Evolutionary conservation across 2,329 filamentous ascomycete species (phyloP).

Genomic region (Xylariaceae sp.): DNA sequence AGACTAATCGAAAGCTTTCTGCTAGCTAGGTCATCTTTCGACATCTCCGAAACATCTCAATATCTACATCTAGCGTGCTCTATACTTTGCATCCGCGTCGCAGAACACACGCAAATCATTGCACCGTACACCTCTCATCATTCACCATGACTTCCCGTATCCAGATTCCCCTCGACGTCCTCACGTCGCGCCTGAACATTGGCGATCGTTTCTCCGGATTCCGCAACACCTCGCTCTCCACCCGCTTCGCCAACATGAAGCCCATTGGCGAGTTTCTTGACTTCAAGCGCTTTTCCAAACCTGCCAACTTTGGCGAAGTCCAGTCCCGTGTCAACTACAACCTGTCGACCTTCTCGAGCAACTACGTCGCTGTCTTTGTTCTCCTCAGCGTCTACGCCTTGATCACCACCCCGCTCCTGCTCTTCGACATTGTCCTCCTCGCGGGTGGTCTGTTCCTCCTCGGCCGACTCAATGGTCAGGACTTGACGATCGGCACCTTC

Average conservation of each 20-base stretch:
- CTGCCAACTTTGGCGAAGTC: slow-evolving; percentile 81
- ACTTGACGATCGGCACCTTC: slow-evolving; percentile 80
- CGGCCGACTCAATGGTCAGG: slow-evolving; percentile 80
- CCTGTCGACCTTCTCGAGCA: slow-evolving; percentile 93
- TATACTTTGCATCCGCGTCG: too few relatives aligned
- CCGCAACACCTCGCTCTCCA: slow-evolving; percentile 71
- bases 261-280: slow-evolving; percentile 93
- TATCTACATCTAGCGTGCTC: too few relatives aligned
- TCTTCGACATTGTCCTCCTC: slow-evolving; percentile 90
- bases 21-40: not conserved
- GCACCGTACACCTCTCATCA: not conserved
- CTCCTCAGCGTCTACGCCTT: slow-evolving; percentile 96
- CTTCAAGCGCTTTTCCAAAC: slow-evolving; percentile 92
- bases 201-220: slow-evolving; percentile 80
- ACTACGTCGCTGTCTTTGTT: slow-evolving; percentile 89
- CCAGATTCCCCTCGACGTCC: slow-evolving; percentile 84
- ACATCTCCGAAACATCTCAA: not conserved
- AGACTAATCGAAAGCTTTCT: slow-evolving; percentile 2
- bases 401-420: slow-evolving; percentile 77
- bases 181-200: slow-evolving; percentile 88
- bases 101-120: too few relatives aligned
- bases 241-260: slow-evolving; percentile 87
- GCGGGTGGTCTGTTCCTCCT: slow-evolving; percentile 86
- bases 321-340: slow-evolving; percentile 97
- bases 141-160: slow-evolving; percentile 69